Conservation (phyloP, 2,329 filamentous ascomycete species). For the Ceratocystis variospora region DNA sequence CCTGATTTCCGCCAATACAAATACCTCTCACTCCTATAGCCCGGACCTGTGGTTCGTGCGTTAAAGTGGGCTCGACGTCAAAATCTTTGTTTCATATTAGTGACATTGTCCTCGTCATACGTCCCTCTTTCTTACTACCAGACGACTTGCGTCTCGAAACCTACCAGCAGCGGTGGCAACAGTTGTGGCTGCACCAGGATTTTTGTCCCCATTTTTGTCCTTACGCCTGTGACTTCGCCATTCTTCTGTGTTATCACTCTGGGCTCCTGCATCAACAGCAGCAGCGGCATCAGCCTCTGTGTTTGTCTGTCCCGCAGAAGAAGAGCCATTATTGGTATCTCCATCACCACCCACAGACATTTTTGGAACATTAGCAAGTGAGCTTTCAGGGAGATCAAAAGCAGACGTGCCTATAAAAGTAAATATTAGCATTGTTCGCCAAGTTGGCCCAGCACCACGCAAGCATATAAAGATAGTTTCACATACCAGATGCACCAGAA, state of each 20-base stretch:
- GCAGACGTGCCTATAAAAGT: not conserved
- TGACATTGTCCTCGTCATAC: conserved; percentile 8
- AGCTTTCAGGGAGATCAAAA: not conserved
- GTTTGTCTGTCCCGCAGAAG: not conserved
- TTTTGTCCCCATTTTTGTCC: not conserved
- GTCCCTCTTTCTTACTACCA: conserved; percentile 7
- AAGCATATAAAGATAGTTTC: not conserved
- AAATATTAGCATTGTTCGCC: not conserved
- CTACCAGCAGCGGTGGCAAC: conserved; percentile 9
- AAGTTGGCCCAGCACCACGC: not conserved
- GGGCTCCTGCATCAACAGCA: not conserved
- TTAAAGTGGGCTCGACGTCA: conserved; percentile 8
- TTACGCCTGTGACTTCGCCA: not conserved
- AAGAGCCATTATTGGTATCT: not conserved
- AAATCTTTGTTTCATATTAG: conserved; percentile 13
- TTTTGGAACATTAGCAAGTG: not conserved
- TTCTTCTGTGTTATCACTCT: not conserved
- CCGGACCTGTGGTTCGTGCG: conserved; percentile 2
- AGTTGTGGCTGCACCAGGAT: not conserved
- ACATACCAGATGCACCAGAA: not conserved
- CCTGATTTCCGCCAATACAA: not conserved
- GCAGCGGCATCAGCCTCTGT: not conserved
- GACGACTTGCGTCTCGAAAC: not conserved
- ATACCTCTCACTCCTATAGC: conserved; percentile 4
- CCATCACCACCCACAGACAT: not conserved